Evolutionary conservation across 2,329 filamentous ascomycete species (phyloP).

Genomic region (Mariannaea sp.): DNA sequence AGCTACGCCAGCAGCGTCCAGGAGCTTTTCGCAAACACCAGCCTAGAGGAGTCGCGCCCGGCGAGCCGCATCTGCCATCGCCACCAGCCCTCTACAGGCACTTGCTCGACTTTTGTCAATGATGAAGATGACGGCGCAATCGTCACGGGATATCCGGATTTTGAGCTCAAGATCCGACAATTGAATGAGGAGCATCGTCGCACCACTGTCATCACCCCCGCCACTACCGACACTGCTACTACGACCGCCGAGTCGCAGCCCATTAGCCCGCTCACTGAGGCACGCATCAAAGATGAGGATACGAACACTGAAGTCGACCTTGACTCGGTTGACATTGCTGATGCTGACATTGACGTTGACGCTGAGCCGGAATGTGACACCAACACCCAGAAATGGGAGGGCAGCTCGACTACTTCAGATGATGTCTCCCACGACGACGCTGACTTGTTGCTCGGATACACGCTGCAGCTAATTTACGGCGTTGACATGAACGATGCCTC

Average conservation of each 20-base stretch:
- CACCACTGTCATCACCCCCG: not conserved
- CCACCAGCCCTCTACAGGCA: slow-evolving; percentile 42
- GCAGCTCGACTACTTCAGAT: slow-evolving; percentile 33
- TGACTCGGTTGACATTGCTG: slow-evolving; percentile 11
- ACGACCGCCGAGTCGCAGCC: slow-evolving; percentile 12
- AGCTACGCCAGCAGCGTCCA: slow-evolving; percentile 43
- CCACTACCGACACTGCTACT: slow-evolving; percentile 1
- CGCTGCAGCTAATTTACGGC: slow-evolving; percentile 46
- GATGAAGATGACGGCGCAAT: slow-evolving; percentile 42
- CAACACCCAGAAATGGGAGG: slow-evolving; percentile 25
- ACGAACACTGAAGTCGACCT: slow-evolving; percentile 26
- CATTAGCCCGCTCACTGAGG: slow-evolving; percentile 26
- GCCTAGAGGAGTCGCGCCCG: slow-evolving; percentile 33
- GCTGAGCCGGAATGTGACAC: slow-evolving; percentile 18
- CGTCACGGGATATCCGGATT: slow-evolving; percentile 36
- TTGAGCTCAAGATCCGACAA: slow-evolving; percentile 34
- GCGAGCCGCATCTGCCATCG: slow-evolving; percentile 41
- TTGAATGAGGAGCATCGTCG: slow-evolving; percentile 17
- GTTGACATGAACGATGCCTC: slow-evolving; percentile 43
- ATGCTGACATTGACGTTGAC: not conserved
- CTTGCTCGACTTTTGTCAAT: slow-evolving; percentile 47
- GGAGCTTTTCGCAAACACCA: slow-evolving; percentile 39
- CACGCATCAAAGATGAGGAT: slow-evolving; percentile 30
- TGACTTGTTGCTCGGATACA: slow-evolving; percentile 43
- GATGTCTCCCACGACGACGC: slow-evolving; percentile 43